These are phyloP conservation scores for Ailanthus altissimus DNA, from an alignment of 345 rosid species.

Conservation along the genomic window DNA sequence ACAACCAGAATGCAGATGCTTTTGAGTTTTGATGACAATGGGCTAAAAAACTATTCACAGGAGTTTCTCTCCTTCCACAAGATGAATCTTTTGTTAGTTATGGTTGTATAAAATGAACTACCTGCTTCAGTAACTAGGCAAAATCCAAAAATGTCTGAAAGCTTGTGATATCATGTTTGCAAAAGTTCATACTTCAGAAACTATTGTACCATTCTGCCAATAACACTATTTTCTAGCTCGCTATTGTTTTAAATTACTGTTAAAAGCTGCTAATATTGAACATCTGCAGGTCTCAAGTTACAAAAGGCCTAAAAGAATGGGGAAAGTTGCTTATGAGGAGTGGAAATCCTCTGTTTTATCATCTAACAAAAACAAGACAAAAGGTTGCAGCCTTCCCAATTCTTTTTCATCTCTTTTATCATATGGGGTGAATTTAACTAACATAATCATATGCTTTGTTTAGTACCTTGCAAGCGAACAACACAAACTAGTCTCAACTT, in stretches of 20 bases:
- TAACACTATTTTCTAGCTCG: neutral
- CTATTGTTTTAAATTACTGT: neutral
- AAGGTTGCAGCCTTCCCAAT: conserved; percentile 36
- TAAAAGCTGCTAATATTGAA: neutral
- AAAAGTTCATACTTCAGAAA: neutral
- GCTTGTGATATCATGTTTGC: neutral
- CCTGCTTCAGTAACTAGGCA: neutral
- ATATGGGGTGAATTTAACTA: neutral
- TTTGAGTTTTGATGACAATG: neutral
- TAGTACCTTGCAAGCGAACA: conserved; percentile 63
- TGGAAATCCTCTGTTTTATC: conserved; percentile 75
- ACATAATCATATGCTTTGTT: neutral
- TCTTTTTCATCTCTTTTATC: neutral
- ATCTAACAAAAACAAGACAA: conserved; percentile 47
- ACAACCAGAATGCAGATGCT: neutral
- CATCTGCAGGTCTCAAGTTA: conserved; percentile 59
- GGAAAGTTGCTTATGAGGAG: conserved; percentile 62
- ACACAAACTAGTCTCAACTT: conserved; percentile 61
- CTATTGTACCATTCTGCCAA: neutral
- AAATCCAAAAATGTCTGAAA: neutral
- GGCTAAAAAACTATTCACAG: neutral
- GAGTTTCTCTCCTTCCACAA: neutral
- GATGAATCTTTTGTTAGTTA: neutral
- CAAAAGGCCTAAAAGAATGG: conserved; percentile 64
- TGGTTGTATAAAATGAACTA: neutral